Conservation (phyloP, 768 basidiomycete species). For the Lactarius tabidus region DNA sequence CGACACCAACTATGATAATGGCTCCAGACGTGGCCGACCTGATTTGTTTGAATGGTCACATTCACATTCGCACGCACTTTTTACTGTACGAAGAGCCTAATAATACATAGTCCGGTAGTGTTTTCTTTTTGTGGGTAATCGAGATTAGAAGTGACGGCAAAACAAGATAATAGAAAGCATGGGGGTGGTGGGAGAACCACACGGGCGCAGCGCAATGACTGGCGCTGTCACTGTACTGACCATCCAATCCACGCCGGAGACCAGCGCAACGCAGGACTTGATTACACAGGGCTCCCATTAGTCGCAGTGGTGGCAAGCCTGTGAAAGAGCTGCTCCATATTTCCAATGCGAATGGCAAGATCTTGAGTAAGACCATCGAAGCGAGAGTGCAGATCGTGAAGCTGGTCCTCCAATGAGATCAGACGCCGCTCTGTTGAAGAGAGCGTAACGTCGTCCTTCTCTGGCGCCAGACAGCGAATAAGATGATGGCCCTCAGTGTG, state of each 20-base stretch:
- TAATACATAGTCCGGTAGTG: neutral
- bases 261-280: neutral
- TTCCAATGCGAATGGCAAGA: neutral
- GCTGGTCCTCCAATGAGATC: conserved; percentile 8
- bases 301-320: neutral
- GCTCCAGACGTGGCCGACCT: neutral
- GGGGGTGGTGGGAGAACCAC: neutral
- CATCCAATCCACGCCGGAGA: neutral
- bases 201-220: neutral
- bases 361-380: neutral
- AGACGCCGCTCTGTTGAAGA: conserved; percentile 6
- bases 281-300: neutral
- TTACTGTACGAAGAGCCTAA: neutral
- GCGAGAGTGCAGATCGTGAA: conserved; percentile 6
- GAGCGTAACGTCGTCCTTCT: neutral
- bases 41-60: neutral
- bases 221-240: neutral
- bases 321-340: conserved; percentile 7
- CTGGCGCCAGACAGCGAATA: conserved; percentile 10
- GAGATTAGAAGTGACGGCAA: neutral
- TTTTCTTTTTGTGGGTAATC: neutral
- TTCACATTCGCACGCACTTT: neutral
- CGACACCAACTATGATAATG: neutral
- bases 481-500: conserved; percentile 7
- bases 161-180: neutral